Base-by-base conservation (phyloP, 2,329 filamentous ascomycete species). In the Clonostachys rhizophaga region DNA sequence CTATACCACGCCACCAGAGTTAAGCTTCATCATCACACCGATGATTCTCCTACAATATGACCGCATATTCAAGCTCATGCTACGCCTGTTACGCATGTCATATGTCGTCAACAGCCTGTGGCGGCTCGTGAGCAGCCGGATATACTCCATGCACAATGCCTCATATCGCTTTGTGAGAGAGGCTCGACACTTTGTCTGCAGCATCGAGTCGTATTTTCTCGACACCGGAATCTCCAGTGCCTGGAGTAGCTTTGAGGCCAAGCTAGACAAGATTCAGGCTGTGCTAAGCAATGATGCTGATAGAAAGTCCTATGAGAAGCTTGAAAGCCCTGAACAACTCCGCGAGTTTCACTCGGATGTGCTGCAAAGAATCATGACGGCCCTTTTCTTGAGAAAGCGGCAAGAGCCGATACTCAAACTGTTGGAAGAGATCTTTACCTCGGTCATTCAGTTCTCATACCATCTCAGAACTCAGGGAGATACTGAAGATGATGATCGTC, bases 41-140 rank as follows among this genome's bases (percentile, higher is more conserved):
- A 63, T 74, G 0, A 78, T 86, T 2, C 68, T 97, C 11, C 71
- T 83, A 47, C 90, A 90, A 55, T 97, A 96, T 58, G 94, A 97
- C 62, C 75, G 77, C 42, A 78, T 96, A 35, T 97, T 96, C 70
- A 87, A 84, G 55, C 76, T 89, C 14, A 70, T 96, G 1, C 72
- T 97, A 4, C 83, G 89, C 4, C 70, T 95, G 1, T 65, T 90
- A 12, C 83, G 94, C 34, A 85, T 96, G 79, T 71, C 90, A 5
- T 91, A 87, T 50, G 83, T 91, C 1, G 80, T 86, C 11, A 81
- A 83, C 46, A 76, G 82, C 49, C 71, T 90, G 8, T 81, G 81
- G 52, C 76, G 76, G 18, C 78, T 85, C 56, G 72, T 79, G 3
- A 78, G 46, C 17, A 47, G 16, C 7, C 47, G 47, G 4, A 47